Evolutionary conservation across 106 monocot genomes (phyloP).

Genomic region (Hemerocallis citrina): DNA sequence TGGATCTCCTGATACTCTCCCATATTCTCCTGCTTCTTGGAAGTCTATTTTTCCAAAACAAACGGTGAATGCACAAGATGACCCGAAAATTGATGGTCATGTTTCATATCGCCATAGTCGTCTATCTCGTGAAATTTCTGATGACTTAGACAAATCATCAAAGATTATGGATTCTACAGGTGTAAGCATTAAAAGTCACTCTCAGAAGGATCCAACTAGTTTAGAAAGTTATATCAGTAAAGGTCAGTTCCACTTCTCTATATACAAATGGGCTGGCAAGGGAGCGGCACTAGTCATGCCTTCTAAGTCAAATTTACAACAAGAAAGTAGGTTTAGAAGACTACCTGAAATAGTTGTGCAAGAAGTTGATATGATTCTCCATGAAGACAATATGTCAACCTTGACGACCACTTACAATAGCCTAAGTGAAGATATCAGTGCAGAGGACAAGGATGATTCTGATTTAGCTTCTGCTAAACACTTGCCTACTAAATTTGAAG

Average conservation of each 20-base stretch:
- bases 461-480: conserved; percentile 11
- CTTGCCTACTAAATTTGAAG: conserved; percentile 1
- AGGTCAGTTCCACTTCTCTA: conserved; percentile 74
- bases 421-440: conserved; percentile 14
- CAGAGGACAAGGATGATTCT: conserved; percentile 14
- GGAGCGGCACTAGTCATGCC: conserved; percentile 61
- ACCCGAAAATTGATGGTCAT: conserved; percentile 15
- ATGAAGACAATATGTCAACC: conserved; percentile 33
- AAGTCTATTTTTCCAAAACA: conserved; percentile 11
- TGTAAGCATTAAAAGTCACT: conserved; percentile 1
- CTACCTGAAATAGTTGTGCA: conserved; percentile 59
- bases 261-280: conserved; percentile 88
- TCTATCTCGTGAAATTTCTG: conserved; percentile 31
- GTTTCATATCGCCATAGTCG: conserved; percentile 24
- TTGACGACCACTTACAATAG: conserved; percentile 16
- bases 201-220: conserved; percentile 20
- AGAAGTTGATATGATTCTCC: conserved; percentile 33
- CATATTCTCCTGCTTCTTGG: conserved; percentile 23
- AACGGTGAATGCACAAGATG: conserved; percentile 15
- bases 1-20: conserved; percentile 14
- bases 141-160: conserved; percentile 14
- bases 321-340: conserved; percentile 24
- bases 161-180: conserved; percentile 10
- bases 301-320: conserved; percentile 24
- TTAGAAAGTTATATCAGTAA: conserved; percentile 20